Base-by-base conservation (phyloP, 768 basidiomycete genomes). In the Boletus barrowsii region DNA sequence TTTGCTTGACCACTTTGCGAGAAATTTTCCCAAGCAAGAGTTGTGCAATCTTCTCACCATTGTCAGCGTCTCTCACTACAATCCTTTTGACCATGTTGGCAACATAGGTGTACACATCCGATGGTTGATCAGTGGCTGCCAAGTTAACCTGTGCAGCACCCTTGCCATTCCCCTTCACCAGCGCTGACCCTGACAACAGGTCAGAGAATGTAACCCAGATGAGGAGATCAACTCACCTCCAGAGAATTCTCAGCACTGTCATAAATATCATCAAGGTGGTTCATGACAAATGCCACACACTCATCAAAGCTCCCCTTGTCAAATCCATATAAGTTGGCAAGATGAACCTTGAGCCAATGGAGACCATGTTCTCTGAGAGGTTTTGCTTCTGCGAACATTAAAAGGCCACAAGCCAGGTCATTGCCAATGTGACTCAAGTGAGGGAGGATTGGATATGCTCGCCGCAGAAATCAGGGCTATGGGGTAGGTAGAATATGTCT, bases 391-490 rank as follows among this genome's bases (percentile, higher is more conserved):
- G 80, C 90, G 57, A 99, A 99, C 48, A 77, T 80, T 26, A 99
- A 80, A 42, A 99, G 73, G 5, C 94, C 90, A 63, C 96, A 86
- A 48, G 84, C 86, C 20, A 98, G 78, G 69, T 99, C 96, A 68
- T 99, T 93, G 10, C 96, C 95, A 51, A 98, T 89, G 62, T 98
- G 96, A 63, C 87, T 93, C 49, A 99, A 78, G 75, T 98, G 93
- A 5, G 95, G 93, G 1, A 96, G 95, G 41, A 97, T 87, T 11
- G 97, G 96, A 67, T 99, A 99, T 0, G 96, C 93, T 49, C 96
- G 87, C 97, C 97, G 55, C 96, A 86, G 79, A 98, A 99, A 72
- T 99, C 97, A 62, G 98, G 76, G 70, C 97, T 98, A 71, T 98
- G 96, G 0, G 96, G 95, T 47, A 95, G 78, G 72, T 93, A 98